Conservation (phyloP, 495 filamentous ascomycete genomes). For the Daldinia caldariorum region DNA sequence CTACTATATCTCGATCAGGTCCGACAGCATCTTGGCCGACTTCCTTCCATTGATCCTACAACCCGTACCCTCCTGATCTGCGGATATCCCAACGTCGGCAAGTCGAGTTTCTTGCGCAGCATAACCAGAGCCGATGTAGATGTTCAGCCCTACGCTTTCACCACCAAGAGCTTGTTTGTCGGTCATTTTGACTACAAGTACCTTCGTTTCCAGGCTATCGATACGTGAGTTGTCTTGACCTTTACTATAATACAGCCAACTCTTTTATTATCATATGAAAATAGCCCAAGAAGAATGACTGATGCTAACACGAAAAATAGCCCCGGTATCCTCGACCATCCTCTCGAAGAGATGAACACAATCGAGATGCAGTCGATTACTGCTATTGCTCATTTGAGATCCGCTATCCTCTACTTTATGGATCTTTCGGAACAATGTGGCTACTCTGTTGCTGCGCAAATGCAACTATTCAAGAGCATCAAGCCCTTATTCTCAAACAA, state of each 20-base stretch:
- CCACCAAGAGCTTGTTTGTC: conserved; percentile 96
- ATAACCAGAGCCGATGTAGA: conserved; percentile 96
- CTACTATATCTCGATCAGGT: conserved; percentile 97
- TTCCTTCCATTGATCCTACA: conserved; percentile 97
- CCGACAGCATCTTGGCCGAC: conserved; percentile 94
- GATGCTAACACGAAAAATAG: conserved; percentile 31
- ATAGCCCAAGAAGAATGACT: not conserved
- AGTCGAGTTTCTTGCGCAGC: conserved; percentile 91
- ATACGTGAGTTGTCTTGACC: conserved; percentile 49
- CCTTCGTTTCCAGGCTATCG: conserved; percentile 87
- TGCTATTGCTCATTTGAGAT: conserved; percentile 93
- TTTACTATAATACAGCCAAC: not conserved
- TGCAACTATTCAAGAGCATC: conserved; percentile 91
- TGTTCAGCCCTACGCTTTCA: conserved; percentile 98
- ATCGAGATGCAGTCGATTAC: conserved; percentile 99
- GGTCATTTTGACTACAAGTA: conserved; percentile 99
- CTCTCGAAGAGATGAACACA: conserved; percentile 99
- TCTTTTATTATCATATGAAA: not conserved
- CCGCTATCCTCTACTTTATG: conserved; percentile 97
- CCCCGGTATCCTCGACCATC: conserved; percentile 96
- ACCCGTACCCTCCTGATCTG: conserved; percentile 94
- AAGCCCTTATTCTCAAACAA: conserved; percentile 98
- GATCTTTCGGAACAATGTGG: conserved; percentile 98
- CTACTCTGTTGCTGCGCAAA: conserved; percentile 90
- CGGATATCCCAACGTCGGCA: conserved; percentile 97